phyloP scores from a whole-genome alignment of 2,329 filamentous ascomycete genomes.

The Colletotrichum sublineola region DNA sequence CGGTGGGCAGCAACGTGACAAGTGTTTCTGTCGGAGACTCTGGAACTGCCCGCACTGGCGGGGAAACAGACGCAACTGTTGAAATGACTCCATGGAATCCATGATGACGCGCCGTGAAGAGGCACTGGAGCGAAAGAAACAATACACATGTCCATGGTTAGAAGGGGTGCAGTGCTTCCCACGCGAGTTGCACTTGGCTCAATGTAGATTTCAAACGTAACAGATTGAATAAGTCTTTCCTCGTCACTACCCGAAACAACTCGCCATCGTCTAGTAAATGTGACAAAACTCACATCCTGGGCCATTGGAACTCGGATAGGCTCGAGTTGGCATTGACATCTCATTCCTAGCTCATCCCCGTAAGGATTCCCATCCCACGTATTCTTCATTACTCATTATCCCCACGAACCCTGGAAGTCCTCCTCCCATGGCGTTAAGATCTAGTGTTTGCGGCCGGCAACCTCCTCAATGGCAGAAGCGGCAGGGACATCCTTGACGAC shows the following conservation, averaged over 20 bases:
- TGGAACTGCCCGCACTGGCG: background rate
- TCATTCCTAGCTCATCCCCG: slow-evolving; percentile 3
- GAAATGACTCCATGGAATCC: background rate
- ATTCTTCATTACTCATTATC: slow-evolving; percentile 20
- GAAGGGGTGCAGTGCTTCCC: background rate
- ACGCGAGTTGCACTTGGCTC: no score
- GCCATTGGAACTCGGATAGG: background rate
- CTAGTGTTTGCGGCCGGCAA: slow-evolving; percentile 18
- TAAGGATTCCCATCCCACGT: background rate
- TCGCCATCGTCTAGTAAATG: background rate
- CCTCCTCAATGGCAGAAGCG: slow-evolving; percentile 5
- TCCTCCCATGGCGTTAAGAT: no score
- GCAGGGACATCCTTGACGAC: slow-evolving; percentile 44
- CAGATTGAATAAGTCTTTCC: background rate
- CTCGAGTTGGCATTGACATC: background rate
- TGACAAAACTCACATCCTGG: no score
- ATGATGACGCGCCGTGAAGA: background rate
- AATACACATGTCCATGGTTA: no score
- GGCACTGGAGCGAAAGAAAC: background rate
- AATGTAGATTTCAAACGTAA: no score
- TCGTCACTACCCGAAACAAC: background rate
- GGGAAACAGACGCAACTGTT: background rate
- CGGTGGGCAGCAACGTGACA: background rate
- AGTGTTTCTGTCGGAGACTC: background rate
- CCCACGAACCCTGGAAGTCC: no score